Evolutionary conservation across 148 eudicot species (phyloP).

Genomic region (Polygonum aviculare): DNA sequence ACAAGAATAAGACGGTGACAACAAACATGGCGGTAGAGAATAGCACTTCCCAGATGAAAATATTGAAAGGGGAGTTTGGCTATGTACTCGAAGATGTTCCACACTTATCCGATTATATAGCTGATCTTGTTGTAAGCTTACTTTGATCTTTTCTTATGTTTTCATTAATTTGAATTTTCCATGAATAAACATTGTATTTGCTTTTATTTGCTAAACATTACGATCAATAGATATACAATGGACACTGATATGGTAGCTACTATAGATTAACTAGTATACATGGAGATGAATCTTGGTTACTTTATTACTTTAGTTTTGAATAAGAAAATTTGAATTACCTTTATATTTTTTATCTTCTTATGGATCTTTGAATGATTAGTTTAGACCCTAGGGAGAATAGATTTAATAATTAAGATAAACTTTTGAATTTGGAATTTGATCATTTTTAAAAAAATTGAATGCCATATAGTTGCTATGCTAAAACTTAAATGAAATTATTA

Average conservation of each 20-base stretch:
- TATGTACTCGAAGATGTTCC: slow-evolving; percentile 52
- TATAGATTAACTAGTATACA: too few relatives aligned
- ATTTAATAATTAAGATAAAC: too few relatives aligned
- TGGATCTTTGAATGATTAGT: too few relatives aligned
- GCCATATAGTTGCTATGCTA: too few relatives aligned
- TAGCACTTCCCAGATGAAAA: slow-evolving; percentile 29
- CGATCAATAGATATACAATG: background rate
- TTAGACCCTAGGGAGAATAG: too few relatives aligned
- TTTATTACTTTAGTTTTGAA: too few relatives aligned
- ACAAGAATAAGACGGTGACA: background rate
- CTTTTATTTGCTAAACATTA: background rate
- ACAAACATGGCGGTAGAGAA: background rate
- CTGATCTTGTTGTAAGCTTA: slow-evolving; percentile 31
- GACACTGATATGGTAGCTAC: too few relatives aligned
- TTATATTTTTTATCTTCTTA: too few relatives aligned
- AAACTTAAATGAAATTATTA: too few relatives aligned
- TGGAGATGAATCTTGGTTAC: background rate
- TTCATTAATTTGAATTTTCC: background rate
- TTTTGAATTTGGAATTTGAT: background rate
- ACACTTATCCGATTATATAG: slow-evolving; percentile 43
- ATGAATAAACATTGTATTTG: background rate
- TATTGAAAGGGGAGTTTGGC: slow-evolving; percentile 35
- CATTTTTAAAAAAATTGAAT: background rate
- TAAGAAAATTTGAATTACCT: background rate
- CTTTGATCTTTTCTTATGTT: background rate